Conservation (phyloP, 1,284 basidiomycete genomes). For the Neonothopanus nambi region DNA sequence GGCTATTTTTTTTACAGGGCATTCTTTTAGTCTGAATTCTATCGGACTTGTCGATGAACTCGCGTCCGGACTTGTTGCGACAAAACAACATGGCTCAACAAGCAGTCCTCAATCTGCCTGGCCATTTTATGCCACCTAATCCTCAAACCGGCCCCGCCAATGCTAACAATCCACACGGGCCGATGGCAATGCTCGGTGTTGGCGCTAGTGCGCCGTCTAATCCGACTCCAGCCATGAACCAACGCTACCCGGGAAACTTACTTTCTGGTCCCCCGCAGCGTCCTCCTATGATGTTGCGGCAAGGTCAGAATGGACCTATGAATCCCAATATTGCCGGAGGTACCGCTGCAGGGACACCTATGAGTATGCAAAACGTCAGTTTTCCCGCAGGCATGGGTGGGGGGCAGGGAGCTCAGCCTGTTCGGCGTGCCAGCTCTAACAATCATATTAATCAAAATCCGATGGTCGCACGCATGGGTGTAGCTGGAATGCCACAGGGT, state of each 20-base stretch:
- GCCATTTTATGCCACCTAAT: conserved; percentile 38
- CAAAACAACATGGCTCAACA: too few species aligned
- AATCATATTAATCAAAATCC: conserved; percentile 33
- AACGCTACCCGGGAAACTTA: not conserved
- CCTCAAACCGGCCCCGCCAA: conserved; percentile 39
- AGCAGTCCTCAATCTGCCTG: not conserved
- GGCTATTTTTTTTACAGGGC: conserved; percentile 15
- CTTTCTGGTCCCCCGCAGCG: conserved; percentile 20
- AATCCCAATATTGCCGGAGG: conserved; percentile 37
- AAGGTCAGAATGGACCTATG: conserved; percentile 39
- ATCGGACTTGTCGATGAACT: conserved; percentile 30
- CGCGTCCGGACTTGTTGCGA: conserved; percentile 48
- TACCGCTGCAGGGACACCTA: not conserved
- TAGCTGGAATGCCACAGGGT: conserved; percentile 38
- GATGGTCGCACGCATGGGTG: conserved; percentile 22
- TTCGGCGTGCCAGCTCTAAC: conserved; percentile 56
- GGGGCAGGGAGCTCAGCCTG: conserved; percentile 29
- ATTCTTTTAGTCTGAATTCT: not conserved
- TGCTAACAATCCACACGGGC: conserved; percentile 29
- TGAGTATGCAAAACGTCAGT: not conserved
- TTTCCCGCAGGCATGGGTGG: conserved; percentile 34
- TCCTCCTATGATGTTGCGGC: conserved; percentile 28
- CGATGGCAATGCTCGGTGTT: conserved; percentile 42
- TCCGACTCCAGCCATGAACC: conserved; percentile 17
- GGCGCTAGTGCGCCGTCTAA: conserved; percentile 23